These are phyloP conservation scores for Melanogaster broomeanus DNA, from an alignment of 768 basidiomycete genomes.

Conservation along the genomic window DNA sequence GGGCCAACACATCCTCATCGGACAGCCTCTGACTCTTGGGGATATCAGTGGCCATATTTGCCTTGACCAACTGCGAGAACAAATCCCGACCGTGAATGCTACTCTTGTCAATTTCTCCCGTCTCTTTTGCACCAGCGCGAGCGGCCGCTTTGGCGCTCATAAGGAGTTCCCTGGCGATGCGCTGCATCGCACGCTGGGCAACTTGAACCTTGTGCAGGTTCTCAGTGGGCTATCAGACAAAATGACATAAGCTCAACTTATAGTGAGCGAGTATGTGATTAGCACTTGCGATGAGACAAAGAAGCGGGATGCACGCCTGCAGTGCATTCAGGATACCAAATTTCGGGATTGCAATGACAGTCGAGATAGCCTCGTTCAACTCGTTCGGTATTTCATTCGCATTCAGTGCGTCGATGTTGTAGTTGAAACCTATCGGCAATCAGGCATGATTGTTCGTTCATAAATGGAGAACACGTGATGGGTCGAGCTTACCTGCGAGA, in stretches of 20 bases:
- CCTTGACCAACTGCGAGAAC: slow-evolving; percentile 58
- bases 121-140: slow-evolving; percentile 19
- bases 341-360: slow-evolving; percentile 13
- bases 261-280: not conserved
- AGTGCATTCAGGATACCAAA: slow-evolving; percentile 32
- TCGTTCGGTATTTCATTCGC: no score
- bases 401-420: slow-evolving; percentile 36
- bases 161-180: slow-evolving; percentile 53
- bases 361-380: no score
- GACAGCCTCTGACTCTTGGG: no score
- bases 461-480: not conserved
- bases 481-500: slow-evolving; percentile 34
- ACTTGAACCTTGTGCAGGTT: slow-evolving; percentile 11
- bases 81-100: slow-evolving; percentile 50
- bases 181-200: slow-evolving; percentile 44
- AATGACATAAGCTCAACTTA: not conserved
- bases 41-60: no score
- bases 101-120: slow-evolving; percentile 35
- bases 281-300: slow-evolving; percentile 40
- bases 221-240: slow-evolving; percentile 21
- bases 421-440: slow-evolving; percentile 37
- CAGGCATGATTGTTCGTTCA: no score
- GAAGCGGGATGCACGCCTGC: slow-evolving; percentile 35
- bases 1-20: no score
- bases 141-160: slow-evolving; percentile 47